Evolutionary conservation across 352 stramenopile genomes (phyloP).

Genomic region (Phytophthora multivora): DNA sequence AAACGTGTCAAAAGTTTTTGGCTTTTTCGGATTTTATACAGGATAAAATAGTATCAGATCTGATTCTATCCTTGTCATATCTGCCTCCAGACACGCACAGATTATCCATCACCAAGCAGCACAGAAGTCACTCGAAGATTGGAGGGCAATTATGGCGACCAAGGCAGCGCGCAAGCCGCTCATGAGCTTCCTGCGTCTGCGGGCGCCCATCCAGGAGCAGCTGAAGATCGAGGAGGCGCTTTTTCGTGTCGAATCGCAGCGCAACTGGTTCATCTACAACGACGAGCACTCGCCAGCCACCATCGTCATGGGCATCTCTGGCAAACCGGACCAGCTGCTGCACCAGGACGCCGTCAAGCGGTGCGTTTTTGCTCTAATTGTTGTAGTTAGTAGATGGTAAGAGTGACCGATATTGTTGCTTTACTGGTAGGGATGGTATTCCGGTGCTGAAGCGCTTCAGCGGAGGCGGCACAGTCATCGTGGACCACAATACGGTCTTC

Average conservation of each 20-base stretch:
- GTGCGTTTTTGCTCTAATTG: slow-evolving; percentile 35
- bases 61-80: slow-evolving; percentile 8
- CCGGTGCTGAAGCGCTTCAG: slow-evolving; percentile 95
- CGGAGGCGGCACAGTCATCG: slow-evolving; percentile 96
- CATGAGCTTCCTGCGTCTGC: slow-evolving; percentile 75
- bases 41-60: slow-evolving; percentile 5
- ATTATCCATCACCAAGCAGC: slow-evolving; percentile 11
- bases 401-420: neutral
- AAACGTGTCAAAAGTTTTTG: slow-evolving; percentile 31
- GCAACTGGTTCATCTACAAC: slow-evolving; percentile 88
- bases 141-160: neutral
- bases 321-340: slow-evolving; percentile 92
- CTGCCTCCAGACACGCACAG: slow-evolving; percentile 5
- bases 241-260: slow-evolving; percentile 84
- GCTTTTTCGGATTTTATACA: neutral
- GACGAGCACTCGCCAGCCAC: slow-evolving; percentile 67
- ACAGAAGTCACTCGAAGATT: too few species aligned
- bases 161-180: slow-evolving; percentile 48
- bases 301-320: slow-evolving; percentile 96
- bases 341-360: slow-evolving; percentile 83
- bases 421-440: slow-evolving; percentile 63
- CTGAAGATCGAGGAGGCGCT: slow-evolving; percentile 94
- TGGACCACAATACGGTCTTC: slow-evolving; percentile 94
- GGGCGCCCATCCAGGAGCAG: slow-evolving; percentile 75
- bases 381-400: neutral